These are phyloP conservation scores for Acacia concinna DNA, from an alignment of 331 rosid species.

Conservation along the genomic window DNA sequence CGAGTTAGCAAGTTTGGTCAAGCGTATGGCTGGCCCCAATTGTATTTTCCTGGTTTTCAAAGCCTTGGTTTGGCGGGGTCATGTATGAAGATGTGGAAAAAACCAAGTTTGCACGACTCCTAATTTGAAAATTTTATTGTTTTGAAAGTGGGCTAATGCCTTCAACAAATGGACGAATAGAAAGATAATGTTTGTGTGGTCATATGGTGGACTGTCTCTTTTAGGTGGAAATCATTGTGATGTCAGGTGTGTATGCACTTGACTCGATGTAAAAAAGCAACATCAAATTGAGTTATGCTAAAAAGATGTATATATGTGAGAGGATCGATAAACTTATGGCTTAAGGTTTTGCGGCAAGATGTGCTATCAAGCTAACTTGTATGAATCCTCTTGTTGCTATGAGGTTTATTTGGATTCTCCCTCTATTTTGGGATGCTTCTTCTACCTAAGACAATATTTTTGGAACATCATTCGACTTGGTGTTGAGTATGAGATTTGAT, in stretches of 20 bases:
- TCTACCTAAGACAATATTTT: neutral
- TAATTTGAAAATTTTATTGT: neutral
- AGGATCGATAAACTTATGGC: neutral
- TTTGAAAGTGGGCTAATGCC: neutral
- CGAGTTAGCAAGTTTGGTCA: neutral
- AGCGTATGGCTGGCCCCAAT: neutral
- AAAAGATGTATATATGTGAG: neutral
- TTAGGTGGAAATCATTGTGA: neutral
- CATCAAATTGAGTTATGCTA: neutral
- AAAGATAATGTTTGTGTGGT: neutral
- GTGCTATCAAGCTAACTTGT: too few species aligned
- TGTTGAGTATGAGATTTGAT: neutral
- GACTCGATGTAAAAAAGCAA: neutral
- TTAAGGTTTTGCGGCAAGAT: neutral
- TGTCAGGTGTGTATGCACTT: neutral
- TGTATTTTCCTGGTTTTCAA: neutral
- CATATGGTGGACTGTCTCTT: neutral
- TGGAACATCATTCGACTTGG: neutral
- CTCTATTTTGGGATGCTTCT: neutral
- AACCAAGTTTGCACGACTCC: neutral
- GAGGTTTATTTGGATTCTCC: too few species aligned
- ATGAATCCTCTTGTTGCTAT: too few species aligned
- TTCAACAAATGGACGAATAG: neutral
- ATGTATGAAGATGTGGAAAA: neutral
- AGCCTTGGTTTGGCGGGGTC: neutral